These are phyloP conservation scores for Venturia effusa DNA, from an alignment of 2,329 filamentous ascomycete species.

Conservation along the genomic window DNA sequence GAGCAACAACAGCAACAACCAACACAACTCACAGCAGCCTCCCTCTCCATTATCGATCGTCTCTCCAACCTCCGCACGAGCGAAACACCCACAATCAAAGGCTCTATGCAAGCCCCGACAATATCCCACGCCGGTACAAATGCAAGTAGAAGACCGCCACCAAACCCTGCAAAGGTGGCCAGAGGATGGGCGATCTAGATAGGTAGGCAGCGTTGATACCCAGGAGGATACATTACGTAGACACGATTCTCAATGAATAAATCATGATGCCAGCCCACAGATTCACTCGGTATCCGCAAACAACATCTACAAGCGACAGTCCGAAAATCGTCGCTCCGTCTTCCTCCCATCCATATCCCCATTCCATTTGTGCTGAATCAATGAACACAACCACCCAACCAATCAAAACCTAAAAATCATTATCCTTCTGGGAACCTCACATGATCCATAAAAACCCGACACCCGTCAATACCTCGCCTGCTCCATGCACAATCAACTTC, in stretches of 20 bases:
- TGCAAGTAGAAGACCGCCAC: conserved; percentile 2
- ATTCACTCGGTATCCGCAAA: background rate
- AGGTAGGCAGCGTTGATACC: background rate
- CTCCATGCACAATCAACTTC: too few relatives aligned
- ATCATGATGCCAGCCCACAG: background rate
- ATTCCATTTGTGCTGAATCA: too few relatives aligned
- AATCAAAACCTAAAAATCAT: too few relatives aligned
- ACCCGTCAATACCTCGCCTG: too few relatives aligned
- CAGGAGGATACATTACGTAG: background rate
- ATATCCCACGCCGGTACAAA: conserved; percentile 5
- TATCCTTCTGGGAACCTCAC: too few relatives aligned
- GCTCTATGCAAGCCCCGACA: background rate
- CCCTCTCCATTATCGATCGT: background rate
- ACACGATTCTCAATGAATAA: background rate
- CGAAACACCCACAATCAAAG: background rate
- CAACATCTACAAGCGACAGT: too few relatives aligned
- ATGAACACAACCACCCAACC: too few relatives aligned
- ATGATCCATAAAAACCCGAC: too few relatives aligned
- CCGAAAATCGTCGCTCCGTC: too few relatives aligned
- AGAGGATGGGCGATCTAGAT: conserved; percentile 5
- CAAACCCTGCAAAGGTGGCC: conserved; percentile 8
- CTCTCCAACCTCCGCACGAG: conserved; percentile 1
- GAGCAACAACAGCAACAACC: background rate
- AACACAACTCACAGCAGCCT: background rate
- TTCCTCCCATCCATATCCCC: too few relatives aligned